Base-by-base conservation (phyloP, 192 early-diverging fungal species). In the Glomus cerebriforme region DNA sequence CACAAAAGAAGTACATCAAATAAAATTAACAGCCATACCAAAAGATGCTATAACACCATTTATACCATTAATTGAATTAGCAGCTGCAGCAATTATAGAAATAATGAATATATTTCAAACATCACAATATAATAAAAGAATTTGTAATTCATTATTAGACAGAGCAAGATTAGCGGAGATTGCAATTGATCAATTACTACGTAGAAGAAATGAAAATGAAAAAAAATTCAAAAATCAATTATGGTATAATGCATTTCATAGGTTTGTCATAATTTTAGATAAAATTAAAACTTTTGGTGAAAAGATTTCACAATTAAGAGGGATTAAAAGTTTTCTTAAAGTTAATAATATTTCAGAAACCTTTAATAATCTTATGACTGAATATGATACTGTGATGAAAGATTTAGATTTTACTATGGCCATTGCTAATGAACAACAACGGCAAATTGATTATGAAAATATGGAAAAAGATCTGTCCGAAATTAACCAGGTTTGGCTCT, bases 41-140 rank as follows among this genome's bases (percentile, higher is more conserved):
- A n/a, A n/a, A n/a, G n/a, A n/a, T n/a, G n/a, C n/a, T 13, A 29
- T 29, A 8, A 63, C 26, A 62, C 75, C 75, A 47, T 77, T 77
- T 66, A 26, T 39, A 22, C 63, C 75, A 2, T 65, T 77, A 24
- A 45, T 77, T 66, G 13, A 39, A 10, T 43, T 10, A 64, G 34
- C 39, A 27, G 65, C 60, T 15, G n/a, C 15, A 13, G 9, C 43
- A 9, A 77, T 77, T 17, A 47, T 19, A 34, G 47, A 69, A 78
- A 78, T 78, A 35, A 35, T 59, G 13, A 2, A 59, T 34, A 35
- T 68, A 43, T 78, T 59, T 68, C 47, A 68, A 13, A 29, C 45
- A 19, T 63, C 77, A 22, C 65, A 78, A 29, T 59, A 68, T 68
- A 78, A 78, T 39, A 78, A 67, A 78, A 78, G 26, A 68, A 78